These are phyloP conservation scores for Gastrodia elata DNA, from an alignment of 106 monocot species.

Conservation along the genomic window DNA sequence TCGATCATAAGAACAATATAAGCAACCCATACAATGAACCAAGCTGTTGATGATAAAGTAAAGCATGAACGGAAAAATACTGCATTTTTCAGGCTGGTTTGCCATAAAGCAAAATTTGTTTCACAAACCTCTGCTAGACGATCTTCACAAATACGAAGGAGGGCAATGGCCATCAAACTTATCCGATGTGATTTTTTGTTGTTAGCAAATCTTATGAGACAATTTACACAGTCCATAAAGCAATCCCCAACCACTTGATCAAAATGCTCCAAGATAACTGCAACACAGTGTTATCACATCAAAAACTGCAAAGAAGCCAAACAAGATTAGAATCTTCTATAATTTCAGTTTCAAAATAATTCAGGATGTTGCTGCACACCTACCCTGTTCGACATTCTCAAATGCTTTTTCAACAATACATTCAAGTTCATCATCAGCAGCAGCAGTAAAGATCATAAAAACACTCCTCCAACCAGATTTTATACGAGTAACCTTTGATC, in stretches of 20 bases:
- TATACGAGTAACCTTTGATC: conserved; percentile 87
- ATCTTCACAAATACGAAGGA: conserved; percentile 96
- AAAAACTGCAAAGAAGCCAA: conserved; percentile 1
- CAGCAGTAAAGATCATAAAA: conserved; percentile 98
- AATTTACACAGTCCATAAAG: conserved; percentile 99
- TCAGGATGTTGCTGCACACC: neutral
- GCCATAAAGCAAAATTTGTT: neutral
- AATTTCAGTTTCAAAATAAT: neutral
- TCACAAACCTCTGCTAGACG: conserved; percentile 84
- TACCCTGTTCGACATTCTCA: conserved; percentile 98
- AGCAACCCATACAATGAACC: neutral
- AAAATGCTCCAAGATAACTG: conserved; percentile 98
- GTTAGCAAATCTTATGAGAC: conserved; percentile 95
- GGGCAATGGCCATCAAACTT: conserved; percentile 97
- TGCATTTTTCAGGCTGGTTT: neutral
- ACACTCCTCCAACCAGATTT: conserved; percentile 99
- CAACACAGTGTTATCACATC: conserved; percentile 18
- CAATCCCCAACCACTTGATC: conserved; percentile 98
- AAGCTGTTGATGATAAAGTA: neutral
- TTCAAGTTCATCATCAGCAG: conserved; percentile 84
- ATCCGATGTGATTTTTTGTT: conserved; percentile 76
- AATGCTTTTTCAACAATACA: conserved; percentile 89
- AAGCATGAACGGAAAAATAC: neutral
- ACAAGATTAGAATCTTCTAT: neutral
- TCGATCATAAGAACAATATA: neutral